Evolutionary conservation across 2,329 filamentous ascomycete genomes (phyloP), one percentile per base, ranked within the genome.

Genomic region (Talaromyces sp.): DNA sequence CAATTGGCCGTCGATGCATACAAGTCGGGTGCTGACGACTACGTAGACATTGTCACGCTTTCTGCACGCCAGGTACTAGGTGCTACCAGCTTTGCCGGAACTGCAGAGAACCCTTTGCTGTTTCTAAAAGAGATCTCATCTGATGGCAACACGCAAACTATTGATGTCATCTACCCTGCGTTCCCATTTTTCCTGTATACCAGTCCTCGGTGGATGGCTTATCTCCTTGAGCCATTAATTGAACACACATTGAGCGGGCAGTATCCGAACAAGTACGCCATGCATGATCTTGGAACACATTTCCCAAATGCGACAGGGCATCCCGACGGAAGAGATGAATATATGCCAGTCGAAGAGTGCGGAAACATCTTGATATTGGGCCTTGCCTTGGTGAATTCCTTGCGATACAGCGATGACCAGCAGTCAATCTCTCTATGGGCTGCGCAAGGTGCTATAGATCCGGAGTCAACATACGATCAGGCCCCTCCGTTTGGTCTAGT

Each of bases 111-210:
- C 65, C 89, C 89, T 0, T 82, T 93, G 46, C 75, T 95, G 23
- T 95, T 95, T 76, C 77, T 93, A 64, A 95, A 95, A 72, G 91
- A 95, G 73, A 93, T 95, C 62, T 92, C 89, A 1, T 92, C 89
- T 2, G 90, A 93, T 69, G 91, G 91, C 3, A 93, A 96, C 70
- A 88, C 88, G 74, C 91, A 95, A 72, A 95, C 91, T 0, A 89
- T 95, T 11, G 90, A 93, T 77, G 90, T 96, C 62, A 93, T 96
- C 69, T 95, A 92, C 79, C 91, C 91, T 0, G 84, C 90, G 0
- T 93, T 92, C 75, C 90, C 91, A 0, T 95, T 93, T 81, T 93
- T 93, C 79, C 74, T 93, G 21, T 95, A 93, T 72, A 92, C 90
- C 18, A 92, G 93, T 68, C 91, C 91, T 2, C 82, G 85, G 63